These are phyloP conservation scores for Lavandula angustifolia DNA, from an alignment of 257 asterid genomes.

Conservation along the genomic window DNA sequence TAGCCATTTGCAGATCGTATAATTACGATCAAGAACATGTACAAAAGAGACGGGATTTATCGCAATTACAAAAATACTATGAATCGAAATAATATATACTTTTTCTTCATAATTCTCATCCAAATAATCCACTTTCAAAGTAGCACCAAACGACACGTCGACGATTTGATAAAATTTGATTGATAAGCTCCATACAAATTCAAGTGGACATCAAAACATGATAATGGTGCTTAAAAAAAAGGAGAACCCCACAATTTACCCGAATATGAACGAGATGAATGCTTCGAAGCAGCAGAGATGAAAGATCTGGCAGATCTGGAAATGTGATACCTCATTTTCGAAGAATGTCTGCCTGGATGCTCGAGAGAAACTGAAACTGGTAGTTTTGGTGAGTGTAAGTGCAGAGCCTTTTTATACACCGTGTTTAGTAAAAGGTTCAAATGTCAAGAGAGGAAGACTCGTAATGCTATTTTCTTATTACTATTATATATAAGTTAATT, in stretches of 20 bases:
- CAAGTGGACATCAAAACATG: neutral
- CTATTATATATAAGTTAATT: too few relatives aligned
- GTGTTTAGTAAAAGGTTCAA: slow-evolving; percentile 27
- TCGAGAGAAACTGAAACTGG: slow-evolving; percentile 23
- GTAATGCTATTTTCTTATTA: neutral
- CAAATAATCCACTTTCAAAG: neutral
- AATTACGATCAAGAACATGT: slow-evolving; percentile 4
- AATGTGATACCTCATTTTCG: slow-evolving; percentile 77
- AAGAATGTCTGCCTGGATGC: slow-evolving; percentile 14
- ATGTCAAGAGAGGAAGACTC: neutral
- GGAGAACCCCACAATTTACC: slow-evolving; percentile 43
- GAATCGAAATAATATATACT: neutral
- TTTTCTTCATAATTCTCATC: neutral
- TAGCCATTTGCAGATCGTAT: slow-evolving; percentile 23
- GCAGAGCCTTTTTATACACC: slow-evolving; percentile 31
- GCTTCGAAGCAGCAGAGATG: slow-evolving; percentile 73
- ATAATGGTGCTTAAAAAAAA: neutral
- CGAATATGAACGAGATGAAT: slow-evolving; percentile 63
- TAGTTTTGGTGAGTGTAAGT: slow-evolving; percentile 6
- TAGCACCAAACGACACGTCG: slow-evolving; percentile 14
- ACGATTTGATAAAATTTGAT: slow-evolving; percentile 9
- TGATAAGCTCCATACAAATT: neutral
- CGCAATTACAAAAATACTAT: neutral
- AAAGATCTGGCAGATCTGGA: slow-evolving; percentile 82
- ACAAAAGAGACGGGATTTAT: neutral